A percentile compares a stretch with the other conserved stretches of the same genome.
Conservation (phyloP, 2,329 filamentous ascomycete species). For the Fusarium torulosum region DNA sequence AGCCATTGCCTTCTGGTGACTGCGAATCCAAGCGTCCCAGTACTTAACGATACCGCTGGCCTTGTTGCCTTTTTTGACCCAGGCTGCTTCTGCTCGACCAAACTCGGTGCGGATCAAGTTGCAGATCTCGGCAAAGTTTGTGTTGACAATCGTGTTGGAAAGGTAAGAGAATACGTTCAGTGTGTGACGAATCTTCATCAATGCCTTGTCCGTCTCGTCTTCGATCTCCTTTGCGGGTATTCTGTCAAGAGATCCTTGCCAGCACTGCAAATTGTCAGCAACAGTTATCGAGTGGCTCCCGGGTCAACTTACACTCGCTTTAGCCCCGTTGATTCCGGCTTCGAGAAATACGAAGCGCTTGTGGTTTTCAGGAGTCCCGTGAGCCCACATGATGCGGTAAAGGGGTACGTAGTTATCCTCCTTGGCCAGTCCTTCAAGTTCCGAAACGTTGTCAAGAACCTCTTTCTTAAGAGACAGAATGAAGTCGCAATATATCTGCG, state of each 20-base stretch:
- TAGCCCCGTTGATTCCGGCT: constrained; percentile 6
- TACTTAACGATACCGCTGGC: constrained; percentile 8
- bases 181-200: constrained; percentile 5
- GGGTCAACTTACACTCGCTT: constrained; percentile 8
- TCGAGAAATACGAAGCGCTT: constrained; percentile 13
- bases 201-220: constrained; percentile 4
- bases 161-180: constrained; percentile 19
- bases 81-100: constrained; percentile 16
- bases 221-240: not conserved
- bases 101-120: constrained; percentile 15
- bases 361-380: constrained; percentile 5
- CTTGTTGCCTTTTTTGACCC: constrained; percentile 3
- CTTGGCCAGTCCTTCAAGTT: constrained; percentile 3
- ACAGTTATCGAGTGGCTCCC: constrained; percentile 3
- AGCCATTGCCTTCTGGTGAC: constrained; percentile 9
- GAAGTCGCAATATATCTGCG: constrained; percentile 21
- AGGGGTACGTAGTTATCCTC: not conserved
- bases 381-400: constrained; percentile 14
- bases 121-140: not conserved
- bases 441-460: constrained; percentile 9
- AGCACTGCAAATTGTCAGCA: constrained; percentile 4
- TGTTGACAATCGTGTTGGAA: constrained; percentile 3
- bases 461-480: constrained; percentile 1
- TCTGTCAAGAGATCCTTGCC: not conserved
- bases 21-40: constrained; percentile 11